Evolutionary conservation across 805 yeast genomes (phyloP).

Genomic region (Aciculoconidium aculeatum): DNA sequence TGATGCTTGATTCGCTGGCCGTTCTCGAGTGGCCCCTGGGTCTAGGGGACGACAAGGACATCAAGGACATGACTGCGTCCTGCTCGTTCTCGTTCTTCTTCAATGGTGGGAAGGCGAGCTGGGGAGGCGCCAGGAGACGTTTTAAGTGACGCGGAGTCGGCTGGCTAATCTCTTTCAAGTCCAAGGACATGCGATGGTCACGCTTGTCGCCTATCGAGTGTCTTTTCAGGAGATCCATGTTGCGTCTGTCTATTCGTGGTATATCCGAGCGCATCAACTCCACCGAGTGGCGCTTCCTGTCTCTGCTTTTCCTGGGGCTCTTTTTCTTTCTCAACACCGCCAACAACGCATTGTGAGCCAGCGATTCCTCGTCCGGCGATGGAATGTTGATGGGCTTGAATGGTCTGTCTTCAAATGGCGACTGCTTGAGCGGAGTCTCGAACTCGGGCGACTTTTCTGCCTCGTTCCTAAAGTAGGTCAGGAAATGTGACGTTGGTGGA

Average conservation of each 20-base stretch:
- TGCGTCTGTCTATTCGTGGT: conserved; percentile 3
- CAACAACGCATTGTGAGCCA: conserved; percentile 41
- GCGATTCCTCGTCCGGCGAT: conserved; percentile 34
- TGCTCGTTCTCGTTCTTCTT: conserved; percentile 35
- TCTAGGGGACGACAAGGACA: conserved; percentile 50
- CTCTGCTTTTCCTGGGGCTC: conserved; percentile 11
- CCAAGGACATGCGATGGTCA: no score
- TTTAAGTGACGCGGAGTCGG: no score
- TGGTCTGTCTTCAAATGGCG: conserved; percentile 7
- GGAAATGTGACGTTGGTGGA: conserved; percentile 4
- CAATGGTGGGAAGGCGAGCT: no score
- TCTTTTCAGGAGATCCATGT: conserved; percentile 1
- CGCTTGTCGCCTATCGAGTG: no score
- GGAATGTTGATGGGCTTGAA: conserved; percentile 15
- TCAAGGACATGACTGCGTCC: conserved; percentile 51
- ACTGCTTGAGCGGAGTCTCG: conserved; percentile 8
- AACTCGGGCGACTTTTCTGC: no score
- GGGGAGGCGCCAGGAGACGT: no score
- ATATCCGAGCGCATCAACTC: conserved; percentile 6
- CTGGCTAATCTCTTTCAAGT: no score
- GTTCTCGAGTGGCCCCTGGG: conserved; percentile 21
- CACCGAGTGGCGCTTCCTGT: conserved; percentile 3
- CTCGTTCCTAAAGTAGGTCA: conserved; percentile 4
- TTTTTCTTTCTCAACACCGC: conserved; percentile 31
- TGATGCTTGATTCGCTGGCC: no score